Base-by-base conservation (phyloP, 768 basidiomycete genomes). In the Naematelia aurantialba region DNA sequence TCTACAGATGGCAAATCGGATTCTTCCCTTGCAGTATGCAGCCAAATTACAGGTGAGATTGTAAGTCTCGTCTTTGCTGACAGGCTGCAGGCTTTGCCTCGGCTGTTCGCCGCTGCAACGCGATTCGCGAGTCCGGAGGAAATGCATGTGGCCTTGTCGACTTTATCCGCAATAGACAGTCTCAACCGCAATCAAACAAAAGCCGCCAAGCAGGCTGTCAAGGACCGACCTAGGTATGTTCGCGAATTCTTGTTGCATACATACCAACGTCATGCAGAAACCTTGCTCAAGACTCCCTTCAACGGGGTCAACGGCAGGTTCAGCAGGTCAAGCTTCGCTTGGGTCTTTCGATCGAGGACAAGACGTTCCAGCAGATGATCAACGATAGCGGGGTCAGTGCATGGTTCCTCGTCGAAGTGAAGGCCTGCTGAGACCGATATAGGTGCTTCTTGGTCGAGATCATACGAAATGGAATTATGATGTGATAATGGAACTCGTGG, bases 291-390 rank as follows among this genome's bases (percentile, higher is more conserved):
- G 94, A 97, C 68, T 83, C 89, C 1, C 83, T 93, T 29, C 84
- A 89, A 27, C 83, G 91, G 47, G 89, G 89, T 12, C 93, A 96
- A 76, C 82, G 89, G 60, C 90, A 91, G 66, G 87, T 93, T 1
- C 91, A 96, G 67, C 89, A 91, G 68, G 86, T 84, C 24, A 92
- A 89, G 76, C 81, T 96, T 55, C 90, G 91, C 73, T 83, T 88
- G 72, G 88, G 87, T 60, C 85, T 96, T 83, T 89, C 91, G 78
- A 89, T 98, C 85, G 96, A 99, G 73, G 96, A 98, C 76, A 87
- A 83, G 74, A 84, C 87, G 3, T 99, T 98, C 78, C 90, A 93
- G 70, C 81, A 85, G 3, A 83, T 82, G 42, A 80, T 99, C 51
- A 81, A 92, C 21, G 91, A 96, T 67, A 90, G 91, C 1, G 89